Evolutionary conservation across 225 moss, liverwort and hornwort species (phyloP).

Genomic region (Physcomitrellopsis africana): DNA sequence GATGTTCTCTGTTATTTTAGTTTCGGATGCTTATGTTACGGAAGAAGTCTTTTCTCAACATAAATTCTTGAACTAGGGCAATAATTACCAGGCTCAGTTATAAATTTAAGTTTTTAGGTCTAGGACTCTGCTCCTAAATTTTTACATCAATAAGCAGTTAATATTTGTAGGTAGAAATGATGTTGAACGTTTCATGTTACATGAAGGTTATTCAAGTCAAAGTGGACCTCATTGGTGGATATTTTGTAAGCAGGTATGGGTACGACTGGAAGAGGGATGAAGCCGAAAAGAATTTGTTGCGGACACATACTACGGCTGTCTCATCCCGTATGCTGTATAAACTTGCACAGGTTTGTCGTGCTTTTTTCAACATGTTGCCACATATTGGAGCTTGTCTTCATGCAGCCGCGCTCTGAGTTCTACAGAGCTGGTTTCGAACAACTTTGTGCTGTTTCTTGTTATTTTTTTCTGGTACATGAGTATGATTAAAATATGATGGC

Average conservation of each 20-base stretch:
- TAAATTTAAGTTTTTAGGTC: neutral
- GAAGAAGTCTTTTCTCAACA: neutral
- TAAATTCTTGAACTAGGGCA: neutral
- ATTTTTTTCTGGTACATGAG: neutral
- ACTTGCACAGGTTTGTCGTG: conserved; percentile 64
- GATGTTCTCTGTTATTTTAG: neutral
- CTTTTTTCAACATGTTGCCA: neutral
- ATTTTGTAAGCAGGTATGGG: conserved; percentile 60
- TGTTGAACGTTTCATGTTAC: neutral
- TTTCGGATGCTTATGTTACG: neutral
- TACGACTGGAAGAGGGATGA: conserved; percentile 95
- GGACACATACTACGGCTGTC: conserved; percentile 92
- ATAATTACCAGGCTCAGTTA: neutral
- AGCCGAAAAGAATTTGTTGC: conserved; percentile 91
- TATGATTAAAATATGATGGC: conserved; percentile 1
- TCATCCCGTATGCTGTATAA: conserved; percentile 95
- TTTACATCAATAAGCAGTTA: neutral
- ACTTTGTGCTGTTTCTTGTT: neutral
- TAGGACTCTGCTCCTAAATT: neutral
- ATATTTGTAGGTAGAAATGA: neutral
- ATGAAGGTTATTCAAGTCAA: neutral
- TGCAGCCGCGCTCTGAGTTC: neutral
- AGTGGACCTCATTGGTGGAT: conserved; percentile 2
- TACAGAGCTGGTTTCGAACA: neutral
- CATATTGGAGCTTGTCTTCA: neutral